Base-by-base conservation (phyloP, 805 yeast species). In the Metschnikowia koreensis region DNA sequence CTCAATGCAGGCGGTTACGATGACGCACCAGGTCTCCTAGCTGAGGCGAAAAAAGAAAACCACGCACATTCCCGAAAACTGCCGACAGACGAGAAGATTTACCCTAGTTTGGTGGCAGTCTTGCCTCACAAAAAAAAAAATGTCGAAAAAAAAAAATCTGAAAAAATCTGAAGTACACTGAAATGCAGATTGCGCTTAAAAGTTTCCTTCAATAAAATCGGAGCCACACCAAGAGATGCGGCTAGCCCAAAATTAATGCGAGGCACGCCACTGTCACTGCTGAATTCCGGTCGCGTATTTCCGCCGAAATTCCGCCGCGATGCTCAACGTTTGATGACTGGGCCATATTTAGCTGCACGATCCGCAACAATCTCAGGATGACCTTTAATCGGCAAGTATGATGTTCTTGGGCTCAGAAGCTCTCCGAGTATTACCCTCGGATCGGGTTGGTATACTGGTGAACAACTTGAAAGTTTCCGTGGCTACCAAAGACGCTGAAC, bases 391-490 rank as follows among this genome's bases (percentile, higher is more conserved):
- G 15, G 11, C 9, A 40, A 13, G 7, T 15, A 50, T 50, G 53
- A 36, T 28, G 28, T 50, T 50, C 13, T 34, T 49, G 34, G 53
- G 49, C 16, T 50, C 57, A 8, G 54, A 45, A 26, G 52, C 57
- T 10, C 57, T 56, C 15, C 49, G 26, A 7, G 54, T 56, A 5
- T 33, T 48, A 26, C 55, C 52, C 22, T 51, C 50, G 9, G 52
- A 53, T 16, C 44, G 60, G 41, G 59, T 55, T n/a, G 42, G 48
- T 13, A 48, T 59, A 37, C 31, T 34, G 27, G 55, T 53, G 34
- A 55, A 52, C 33, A 48, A 50, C 29, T 40, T 59, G 31, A 41
- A 41, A 6, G 62, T 59, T 7, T 36, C 43, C 3, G 62, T 59
- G 11, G 45, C 38, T 10, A 15, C 56, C 3, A 52, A 55, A 33